Evolutionary conservation across 164 flowering plant genomes (phyloP).

Genomic region (Buxus sempervirens): DNA sequence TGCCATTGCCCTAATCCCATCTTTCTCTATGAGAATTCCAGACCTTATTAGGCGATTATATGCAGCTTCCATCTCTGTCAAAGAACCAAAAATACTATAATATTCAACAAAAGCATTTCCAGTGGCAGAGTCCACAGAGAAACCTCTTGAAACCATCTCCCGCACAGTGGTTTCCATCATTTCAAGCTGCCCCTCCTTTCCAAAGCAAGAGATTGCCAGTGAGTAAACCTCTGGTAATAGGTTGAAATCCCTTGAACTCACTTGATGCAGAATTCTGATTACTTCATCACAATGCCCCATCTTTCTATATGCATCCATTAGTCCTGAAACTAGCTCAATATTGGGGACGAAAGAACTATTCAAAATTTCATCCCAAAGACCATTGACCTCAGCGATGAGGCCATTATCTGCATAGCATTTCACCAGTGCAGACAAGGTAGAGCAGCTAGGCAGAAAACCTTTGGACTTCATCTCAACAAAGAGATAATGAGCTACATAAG

Average conservation of each 20-base stretch:
- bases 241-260: slow-evolving; percentile 32
- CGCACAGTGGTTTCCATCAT: slow-evolving; percentile 58
- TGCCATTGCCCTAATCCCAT: slow-evolving; percentile 71
- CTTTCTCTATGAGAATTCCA: slow-evolving; percentile 56
- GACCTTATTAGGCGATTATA: slow-evolving; percentile 65
- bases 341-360: slow-evolving; percentile 53
- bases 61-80: slow-evolving; percentile 65
- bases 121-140: slow-evolving; percentile 47
- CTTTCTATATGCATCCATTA: slow-evolving; percentile 54
- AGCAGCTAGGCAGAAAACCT: slow-evolving; percentile 26
- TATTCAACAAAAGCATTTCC: slow-evolving; percentile 63
- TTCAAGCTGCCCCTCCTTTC: slow-evolving; percentile 57
- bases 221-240: slow-evolving; percentile 40
- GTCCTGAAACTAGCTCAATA: slow-evolving; percentile 34
- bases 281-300: slow-evolving; percentile 46
- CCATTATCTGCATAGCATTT: slow-evolving; percentile 59
- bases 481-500: slow-evolving; percentile 32
- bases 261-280: slow-evolving; percentile 34
- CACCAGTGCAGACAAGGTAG: slow-evolving; percentile 50
- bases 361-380: slow-evolving; percentile 58
- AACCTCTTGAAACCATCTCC: slow-evolving; percentile 59
- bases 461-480: slow-evolving; percentile 35
- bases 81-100: slow-evolving; percentile 58
- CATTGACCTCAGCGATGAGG: slow-evolving; percentile 33
- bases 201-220: slow-evolving; percentile 62